Percentiles rank a stretch among this genome's conserved stretches.
These are phyloP conservation scores for Angomonas ambiguus DNA, from an alignment of 208 protist species.

Conservation along the genomic window DNA sequence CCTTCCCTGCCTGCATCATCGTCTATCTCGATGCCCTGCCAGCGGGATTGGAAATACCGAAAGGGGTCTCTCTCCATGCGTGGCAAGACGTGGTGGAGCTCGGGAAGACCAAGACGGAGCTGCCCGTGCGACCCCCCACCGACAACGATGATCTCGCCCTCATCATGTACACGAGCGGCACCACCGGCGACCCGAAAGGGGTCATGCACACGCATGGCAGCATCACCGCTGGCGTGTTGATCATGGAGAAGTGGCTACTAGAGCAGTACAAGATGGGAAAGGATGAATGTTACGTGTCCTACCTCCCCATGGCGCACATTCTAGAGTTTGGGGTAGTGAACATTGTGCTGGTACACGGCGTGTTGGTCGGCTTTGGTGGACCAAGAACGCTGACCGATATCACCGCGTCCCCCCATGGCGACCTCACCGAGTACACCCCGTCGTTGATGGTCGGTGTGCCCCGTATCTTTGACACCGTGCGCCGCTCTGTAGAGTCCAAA, in stretches of 20 bases:
- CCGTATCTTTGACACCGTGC: slow-evolving; percentile 83
- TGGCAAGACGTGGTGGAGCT: slow-evolving; percentile 52
- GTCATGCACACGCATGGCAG: slow-evolving; percentile 82
- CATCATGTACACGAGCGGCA: slow-evolving; percentile 62
- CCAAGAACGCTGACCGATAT: slow-evolving; percentile 71
- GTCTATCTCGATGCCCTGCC: slow-evolving; percentile 61
- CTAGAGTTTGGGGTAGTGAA: slow-evolving; percentile 84
- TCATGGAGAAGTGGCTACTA: slow-evolving; percentile 48
- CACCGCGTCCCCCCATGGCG: slow-evolving; percentile 72
- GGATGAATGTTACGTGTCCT: slow-evolving; percentile 70
- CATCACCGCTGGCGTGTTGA: slow-evolving; percentile 16
- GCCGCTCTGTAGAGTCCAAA: slow-evolving; percentile 60
- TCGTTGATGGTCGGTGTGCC: slow-evolving; percentile 73
- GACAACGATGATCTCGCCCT: slow-evolving; percentile 37
- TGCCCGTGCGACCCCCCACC: slow-evolving; percentile 9
- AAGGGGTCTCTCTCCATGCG: slow-evolving; percentile 23
- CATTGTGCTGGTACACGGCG: slow-evolving; percentile 60
- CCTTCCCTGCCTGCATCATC: slow-evolving; percentile 37
- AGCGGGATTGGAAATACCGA: slow-evolving; percentile 3
- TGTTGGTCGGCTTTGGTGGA: slow-evolving; percentile 58
- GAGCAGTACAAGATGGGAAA: slow-evolving; percentile 10
- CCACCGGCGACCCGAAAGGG: slow-evolving; percentile 88
- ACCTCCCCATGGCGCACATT: slow-evolving; percentile 91
- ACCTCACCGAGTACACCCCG: slow-evolving; percentile 72
- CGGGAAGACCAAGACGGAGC: slow-evolving; percentile 16